Percentiles rank a stretch among this genome's conserved stretches.
phyloP scores from a whole-genome alignment of 139 green algal species.

The Penium margaritaceum region DNA sequence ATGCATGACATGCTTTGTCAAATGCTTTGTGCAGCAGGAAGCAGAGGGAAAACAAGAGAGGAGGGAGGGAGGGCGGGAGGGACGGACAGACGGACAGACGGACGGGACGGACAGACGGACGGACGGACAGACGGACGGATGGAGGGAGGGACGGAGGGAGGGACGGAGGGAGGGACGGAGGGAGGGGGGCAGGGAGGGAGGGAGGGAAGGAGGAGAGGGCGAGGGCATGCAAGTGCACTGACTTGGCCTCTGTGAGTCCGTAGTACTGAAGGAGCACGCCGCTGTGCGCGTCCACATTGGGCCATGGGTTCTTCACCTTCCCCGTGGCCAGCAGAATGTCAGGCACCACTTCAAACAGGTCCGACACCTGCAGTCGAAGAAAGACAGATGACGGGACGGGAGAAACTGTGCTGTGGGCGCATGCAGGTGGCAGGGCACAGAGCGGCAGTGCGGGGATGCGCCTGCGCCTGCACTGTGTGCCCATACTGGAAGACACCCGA shows the following conservation, averaged over 20 bases:
- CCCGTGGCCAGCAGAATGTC: conserved; percentile 76
- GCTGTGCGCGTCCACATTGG: conserved; percentile 95
- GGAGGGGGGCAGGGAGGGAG: neutral
- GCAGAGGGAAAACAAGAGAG: neutral
- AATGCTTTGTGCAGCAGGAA: too few relatives aligned
- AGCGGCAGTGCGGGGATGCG: too few relatives aligned
- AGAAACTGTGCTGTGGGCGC: neutral
- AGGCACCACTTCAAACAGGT: conserved; percentile 76
- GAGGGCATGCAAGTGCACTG: conserved; percentile 1
- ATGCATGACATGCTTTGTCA: too few relatives aligned
- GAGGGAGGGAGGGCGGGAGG: neutral
- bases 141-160: neutral
- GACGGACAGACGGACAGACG: neutral
- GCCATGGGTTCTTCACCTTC: conserved; percentile 98
- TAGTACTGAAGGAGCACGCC: conserved; percentile 95
- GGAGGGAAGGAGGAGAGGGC: too few relatives aligned
- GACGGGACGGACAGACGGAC: neutral
- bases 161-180: neutral
- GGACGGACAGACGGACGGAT: neutral
- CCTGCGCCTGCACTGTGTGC: too few relatives aligned
- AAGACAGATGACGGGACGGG: too few relatives aligned
- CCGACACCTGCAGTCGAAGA: conserved; percentile 47
- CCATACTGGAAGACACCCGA: too few relatives aligned
- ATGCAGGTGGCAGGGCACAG: neutral
- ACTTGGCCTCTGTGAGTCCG: conserved; percentile 78